These are phyloP conservation scores for Chernovozyma sophiae-reginae DNA, from an alignment of 1,139 yeast species.

Conservation along the genomic window DNA sequence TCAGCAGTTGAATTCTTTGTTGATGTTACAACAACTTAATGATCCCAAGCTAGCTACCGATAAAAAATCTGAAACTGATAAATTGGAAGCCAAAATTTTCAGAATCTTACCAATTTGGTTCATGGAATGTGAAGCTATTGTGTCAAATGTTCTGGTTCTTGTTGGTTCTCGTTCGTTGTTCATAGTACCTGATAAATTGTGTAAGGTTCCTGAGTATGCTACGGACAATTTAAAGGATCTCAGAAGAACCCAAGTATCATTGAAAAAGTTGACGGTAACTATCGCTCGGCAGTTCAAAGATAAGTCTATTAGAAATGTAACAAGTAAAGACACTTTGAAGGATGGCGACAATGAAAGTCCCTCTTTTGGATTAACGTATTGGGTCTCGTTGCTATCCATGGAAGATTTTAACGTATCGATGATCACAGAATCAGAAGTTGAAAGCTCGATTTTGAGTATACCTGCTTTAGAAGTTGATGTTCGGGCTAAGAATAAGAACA, in stretches of 20 bases:
- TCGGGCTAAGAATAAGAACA: background rate
- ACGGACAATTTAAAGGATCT: slow-evolving; percentile 21
- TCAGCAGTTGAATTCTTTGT: slow-evolving; percentile 18
- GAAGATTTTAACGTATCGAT: background rate
- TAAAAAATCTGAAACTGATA: background rate
- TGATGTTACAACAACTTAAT: slow-evolving; percentile 4
- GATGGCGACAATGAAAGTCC: background rate
- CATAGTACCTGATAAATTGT: slow-evolving; percentile 34
- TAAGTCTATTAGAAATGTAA: background rate
- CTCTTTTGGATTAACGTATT: background rate
- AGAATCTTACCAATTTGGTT: slow-evolving; percentile 47
- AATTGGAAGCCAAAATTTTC: slow-evolving; percentile 25
- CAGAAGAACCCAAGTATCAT: slow-evolving; percentile 26
- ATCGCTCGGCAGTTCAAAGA: background rate
- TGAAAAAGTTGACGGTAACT: slow-evolving; percentile 13
- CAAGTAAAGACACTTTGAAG: background rate
- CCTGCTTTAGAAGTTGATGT: slow-evolving; percentile 1
- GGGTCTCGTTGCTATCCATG: background rate
- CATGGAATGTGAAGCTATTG: slow-evolving; percentile 27
- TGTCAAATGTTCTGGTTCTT: slow-evolving; percentile 28
- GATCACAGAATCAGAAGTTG: background rate
- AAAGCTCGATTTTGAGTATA: slow-evolving; percentile 1
- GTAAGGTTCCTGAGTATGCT: too few relatives aligned
- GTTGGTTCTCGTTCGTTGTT: slow-evolving; percentile 62
- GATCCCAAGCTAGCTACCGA: background rate